phyloP scores from a whole-genome alignment of 176 grass and related monocot species.

The Typha latifolia region DNA sequence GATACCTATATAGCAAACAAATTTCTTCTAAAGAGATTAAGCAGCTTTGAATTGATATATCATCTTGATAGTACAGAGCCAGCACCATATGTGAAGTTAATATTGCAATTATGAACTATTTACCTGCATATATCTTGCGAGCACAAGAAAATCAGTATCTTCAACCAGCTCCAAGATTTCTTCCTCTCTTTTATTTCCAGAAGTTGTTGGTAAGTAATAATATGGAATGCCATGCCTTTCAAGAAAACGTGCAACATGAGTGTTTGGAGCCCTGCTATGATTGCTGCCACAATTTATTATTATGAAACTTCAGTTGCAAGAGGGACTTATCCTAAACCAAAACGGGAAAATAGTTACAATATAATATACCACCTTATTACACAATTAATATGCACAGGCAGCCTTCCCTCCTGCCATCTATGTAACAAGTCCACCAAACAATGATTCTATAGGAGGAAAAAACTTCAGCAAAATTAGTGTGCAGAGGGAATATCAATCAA shows the following conservation, averaged over 20 bases:
- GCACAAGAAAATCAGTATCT: slow-evolving; percentile 73
- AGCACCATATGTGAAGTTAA: background rate
- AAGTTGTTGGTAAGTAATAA: slow-evolving; percentile 58
- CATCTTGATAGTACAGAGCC: background rate
- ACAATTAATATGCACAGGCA: slow-evolving; percentile 64
- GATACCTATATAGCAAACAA: too few species aligned
- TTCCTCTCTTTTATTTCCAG: slow-evolving; percentile 62
- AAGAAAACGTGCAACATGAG: slow-evolving; percentile 70
- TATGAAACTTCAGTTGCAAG: background rate
- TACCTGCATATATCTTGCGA: slow-evolving; percentile 99
- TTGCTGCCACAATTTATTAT: slow-evolving; percentile 37
- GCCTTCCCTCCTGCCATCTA: slow-evolving; percentile 69
- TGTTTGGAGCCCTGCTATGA: slow-evolving; percentile 60
- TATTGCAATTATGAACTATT: background rate
- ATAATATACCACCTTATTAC: slow-evolving; percentile 64
- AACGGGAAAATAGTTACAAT: background rate
- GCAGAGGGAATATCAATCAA: background rate
- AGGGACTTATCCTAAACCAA: background rate
- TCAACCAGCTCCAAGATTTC: slow-evolving; percentile 71
- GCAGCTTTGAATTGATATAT: too few species aligned
- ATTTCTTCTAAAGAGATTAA: too few species aligned
- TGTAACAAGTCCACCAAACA: slow-evolving; percentile 73
- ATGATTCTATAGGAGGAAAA: slow-evolving; percentile 48
- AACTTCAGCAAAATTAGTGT: background rate
- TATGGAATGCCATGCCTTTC: slow-evolving; percentile 78